These are phyloP conservation scores for Lanmaoa pseudosensibilis DNA, from an alignment of 768 basidiomycete species.

Conservation along the genomic window DNA sequence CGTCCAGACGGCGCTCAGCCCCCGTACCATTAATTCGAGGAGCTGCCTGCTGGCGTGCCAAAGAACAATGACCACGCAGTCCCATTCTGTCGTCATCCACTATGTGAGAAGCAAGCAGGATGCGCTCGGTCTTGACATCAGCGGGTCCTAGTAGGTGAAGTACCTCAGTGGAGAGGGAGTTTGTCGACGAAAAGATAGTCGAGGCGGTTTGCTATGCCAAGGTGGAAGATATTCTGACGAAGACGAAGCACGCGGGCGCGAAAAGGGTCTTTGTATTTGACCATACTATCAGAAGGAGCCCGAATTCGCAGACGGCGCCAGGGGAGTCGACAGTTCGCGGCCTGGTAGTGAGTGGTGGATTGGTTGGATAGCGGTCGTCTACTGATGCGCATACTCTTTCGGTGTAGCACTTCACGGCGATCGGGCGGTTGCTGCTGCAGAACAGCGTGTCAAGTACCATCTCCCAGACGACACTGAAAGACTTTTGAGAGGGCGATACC, in stretches of 20 bases:
- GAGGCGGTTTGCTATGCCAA: constrained; percentile 39
- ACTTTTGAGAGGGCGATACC: constrained; percentile 38
- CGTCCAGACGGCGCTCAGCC: too few relatives aligned
- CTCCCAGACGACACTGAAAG: constrained; percentile 40
- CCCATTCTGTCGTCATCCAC: constrained; percentile 24
- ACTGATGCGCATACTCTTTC: neutral
- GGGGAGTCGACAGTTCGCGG: constrained; percentile 12
- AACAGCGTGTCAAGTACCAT: constrained; percentile 36
- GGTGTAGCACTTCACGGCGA: constrained; percentile 41
- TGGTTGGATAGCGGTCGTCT: neutral
- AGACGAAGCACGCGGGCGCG: constrained; percentile 37
- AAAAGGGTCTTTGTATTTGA: constrained; percentile 43
- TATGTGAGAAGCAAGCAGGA: constrained; percentile 32
- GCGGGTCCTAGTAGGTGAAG: constrained; percentile 41
- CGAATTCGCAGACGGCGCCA: neutral
- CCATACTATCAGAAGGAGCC: constrained; percentile 36
- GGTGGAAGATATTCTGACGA: constrained; percentile 38
- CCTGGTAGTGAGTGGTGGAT: constrained; percentile 27
- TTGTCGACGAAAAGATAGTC: constrained; percentile 38
- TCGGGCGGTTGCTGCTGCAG: constrained; percentile 37
- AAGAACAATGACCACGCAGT: constrained; percentile 23
- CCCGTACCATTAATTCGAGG: constrained; percentile 34
- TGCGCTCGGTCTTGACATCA: constrained; percentile 31
- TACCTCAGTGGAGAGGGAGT: constrained; percentile 37
- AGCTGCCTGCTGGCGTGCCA: constrained; percentile 23